Evolutionary conservation across 768 basidiomycete species (phyloP).

Genomic region (Termitomyces heimii): DNA sequence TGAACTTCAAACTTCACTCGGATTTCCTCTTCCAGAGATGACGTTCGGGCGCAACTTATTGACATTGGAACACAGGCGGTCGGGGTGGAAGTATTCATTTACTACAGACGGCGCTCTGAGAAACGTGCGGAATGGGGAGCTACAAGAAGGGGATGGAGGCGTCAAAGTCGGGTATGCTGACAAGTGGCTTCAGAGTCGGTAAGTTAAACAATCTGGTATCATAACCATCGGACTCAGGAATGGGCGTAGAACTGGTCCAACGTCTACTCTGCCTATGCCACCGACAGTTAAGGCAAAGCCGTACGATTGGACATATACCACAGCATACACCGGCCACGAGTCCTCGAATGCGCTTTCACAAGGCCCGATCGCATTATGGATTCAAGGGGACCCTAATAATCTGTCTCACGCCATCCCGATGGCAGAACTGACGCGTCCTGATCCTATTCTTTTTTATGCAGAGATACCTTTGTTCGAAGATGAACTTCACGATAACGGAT

Average conservation of each 20-base stretch:
- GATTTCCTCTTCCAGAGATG: constrained; percentile 93
- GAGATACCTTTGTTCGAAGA: constrained; percentile 94
- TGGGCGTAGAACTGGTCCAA: constrained; percentile 54
- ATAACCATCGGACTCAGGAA: neutral
- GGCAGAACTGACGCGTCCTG: constrained; percentile 77
- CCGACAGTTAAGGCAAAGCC: constrained; percentile 72
- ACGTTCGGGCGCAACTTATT: constrained; percentile 86
- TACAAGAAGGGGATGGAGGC: constrained; percentile 78
- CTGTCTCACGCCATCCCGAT: constrained; percentile 69
- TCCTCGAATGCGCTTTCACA: constrained; percentile 11
- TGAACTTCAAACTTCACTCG: constrained; percentile 52
- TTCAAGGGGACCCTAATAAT: constrained; percentile 50
- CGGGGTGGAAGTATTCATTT: constrained; percentile 64
- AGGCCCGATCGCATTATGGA: constrained; percentile 32
- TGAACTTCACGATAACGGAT: constrained; percentile 95
- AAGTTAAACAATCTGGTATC: constrained; percentile 15
- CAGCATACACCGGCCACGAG: constrained; percentile 70
- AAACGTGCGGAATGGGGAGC: constrained; percentile 70
- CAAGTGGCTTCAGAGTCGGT: constrained; percentile 90
- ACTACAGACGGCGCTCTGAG: constrained; percentile 61
- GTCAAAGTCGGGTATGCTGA: constrained; percentile 95
- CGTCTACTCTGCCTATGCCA: constrained; percentile 61
- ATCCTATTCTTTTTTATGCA: constrained; percentile 97
- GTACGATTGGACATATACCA: constrained; percentile 99
- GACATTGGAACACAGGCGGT: constrained; percentile 55